Percentiles rank a stretch among this genome's conserved stretches.
Evolutionary conservation across 2,329 filamentous ascomycete genomes (phyloP).

Genomic region (Fusarium multiceps): DNA sequence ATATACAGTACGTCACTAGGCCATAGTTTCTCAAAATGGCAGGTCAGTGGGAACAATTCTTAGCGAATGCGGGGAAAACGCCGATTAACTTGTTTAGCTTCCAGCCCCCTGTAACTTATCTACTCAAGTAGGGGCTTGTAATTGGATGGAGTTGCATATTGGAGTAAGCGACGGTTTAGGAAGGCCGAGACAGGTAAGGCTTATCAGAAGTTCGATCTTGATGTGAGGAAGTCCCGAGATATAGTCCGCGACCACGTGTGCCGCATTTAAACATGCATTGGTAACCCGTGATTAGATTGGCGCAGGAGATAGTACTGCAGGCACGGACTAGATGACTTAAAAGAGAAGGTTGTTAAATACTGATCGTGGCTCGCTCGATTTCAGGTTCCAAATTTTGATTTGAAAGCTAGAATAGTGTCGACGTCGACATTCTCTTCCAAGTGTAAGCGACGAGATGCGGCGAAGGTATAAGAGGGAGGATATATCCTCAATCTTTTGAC

Average conservation of each 20-base stretch:
- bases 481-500: fast-evolving
- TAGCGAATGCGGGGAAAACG: not conserved
- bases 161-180: not conserved
- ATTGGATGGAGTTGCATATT: not conserved
- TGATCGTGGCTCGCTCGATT: not conserved
- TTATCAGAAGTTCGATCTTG: not conserved
- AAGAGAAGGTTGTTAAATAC: not conserved
- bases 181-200: not conserved
- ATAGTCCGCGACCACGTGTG: not conserved
- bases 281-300: not conserved
- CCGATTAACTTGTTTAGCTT: not conserved
- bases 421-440: not conserved
- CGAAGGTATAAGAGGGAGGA: not conserved
- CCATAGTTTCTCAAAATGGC: not conserved
- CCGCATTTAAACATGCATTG: not conserved
- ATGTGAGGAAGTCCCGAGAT: too few species aligned
- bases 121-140: not conserved
- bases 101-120: not conserved
- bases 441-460: not conserved
- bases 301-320: not conserved
- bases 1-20: not conserved
- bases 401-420: not conserved
- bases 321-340: not conserved
- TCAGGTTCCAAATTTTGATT: fast-evolving
- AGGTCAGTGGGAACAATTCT: not conserved